These are phyloP conservation scores for Trichoderma sp. DNA, from an alignment of 2,329 filamentous ascomycete species.

Conservation along the genomic window DNA sequence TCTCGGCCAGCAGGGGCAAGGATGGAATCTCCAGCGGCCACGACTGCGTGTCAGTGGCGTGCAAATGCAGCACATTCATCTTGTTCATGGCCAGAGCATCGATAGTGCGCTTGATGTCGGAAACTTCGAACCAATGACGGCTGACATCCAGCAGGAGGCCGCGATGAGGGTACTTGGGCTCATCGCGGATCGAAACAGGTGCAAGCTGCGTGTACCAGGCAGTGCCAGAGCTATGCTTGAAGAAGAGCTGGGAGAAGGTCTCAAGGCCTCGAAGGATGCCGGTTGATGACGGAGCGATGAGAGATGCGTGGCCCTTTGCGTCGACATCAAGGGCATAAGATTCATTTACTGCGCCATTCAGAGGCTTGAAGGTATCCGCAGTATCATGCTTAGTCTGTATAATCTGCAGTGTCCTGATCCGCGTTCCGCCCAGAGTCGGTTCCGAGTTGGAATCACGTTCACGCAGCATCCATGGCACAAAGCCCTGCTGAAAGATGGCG, in stretches of 20 bases:
- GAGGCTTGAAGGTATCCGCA: slow-evolving; percentile 55
- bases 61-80: slow-evolving; percentile 77
- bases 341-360: slow-evolving; percentile 66
- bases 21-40: slow-evolving; percentile 80
- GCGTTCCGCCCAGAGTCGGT: slow-evolving; percentile 47
- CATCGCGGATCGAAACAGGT: slow-evolving; percentile 69
- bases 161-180: slow-evolving; percentile 71
- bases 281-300: slow-evolving; percentile 62
- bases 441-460: slow-evolving; percentile 62
- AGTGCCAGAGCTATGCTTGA: slow-evolving; percentile 57
- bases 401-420: slow-evolving; percentile 59
- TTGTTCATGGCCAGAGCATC: slow-evolving; percentile 77
- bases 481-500: slow-evolving; percentile 63
- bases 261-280: slow-evolving; percentile 72
- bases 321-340: slow-evolving; percentile 67
- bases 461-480: slow-evolving; percentile 77
- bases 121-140: slow-evolving; percentile 65
- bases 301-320: slow-evolving; percentile 55
- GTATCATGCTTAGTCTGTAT: slow-evolving; percentile 55
- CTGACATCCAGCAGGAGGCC: slow-evolving; percentile 78
- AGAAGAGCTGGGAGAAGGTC: slow-evolving; percentile 78
- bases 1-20: slow-evolving; percentile 63
- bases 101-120: slow-evolving; percentile 69
- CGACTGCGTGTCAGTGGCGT: slow-evolving; percentile 78
- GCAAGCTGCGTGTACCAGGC: slow-evolving; percentile 66